Conservation (phyloP, 192 early-diverging fungal species). For the Coemansia sp. region DNA sequence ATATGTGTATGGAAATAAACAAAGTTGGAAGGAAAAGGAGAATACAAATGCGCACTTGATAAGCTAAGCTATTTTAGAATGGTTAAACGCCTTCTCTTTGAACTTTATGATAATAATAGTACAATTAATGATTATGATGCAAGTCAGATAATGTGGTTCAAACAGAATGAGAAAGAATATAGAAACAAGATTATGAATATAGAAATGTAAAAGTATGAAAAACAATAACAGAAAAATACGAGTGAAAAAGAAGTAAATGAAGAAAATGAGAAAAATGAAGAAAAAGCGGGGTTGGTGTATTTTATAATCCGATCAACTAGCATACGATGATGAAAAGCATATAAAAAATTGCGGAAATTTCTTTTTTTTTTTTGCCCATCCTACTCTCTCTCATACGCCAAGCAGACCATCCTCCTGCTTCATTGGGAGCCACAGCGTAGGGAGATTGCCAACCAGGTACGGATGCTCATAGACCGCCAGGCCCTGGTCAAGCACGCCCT, state of each 20-base stretch:
- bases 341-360: too few relatives aligned
- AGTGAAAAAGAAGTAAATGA: background rate
- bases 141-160: too few relatives aligned
- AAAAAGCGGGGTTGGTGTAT: background rate
- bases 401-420: background rate
- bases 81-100: background rate
- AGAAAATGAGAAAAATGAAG: background rate
- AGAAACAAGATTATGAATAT: too few relatives aligned
- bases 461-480: conserved; percentile 69
- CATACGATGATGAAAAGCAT: too few relatives aligned
- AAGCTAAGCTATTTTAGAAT: too few relatives aligned
- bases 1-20: too few relatives aligned
- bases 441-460: conserved; percentile 64
- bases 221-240: background rate
- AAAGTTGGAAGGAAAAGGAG: too few relatives aligned
- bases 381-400: too few relatives aligned
- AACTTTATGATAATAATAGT: background rate
- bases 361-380: background rate
- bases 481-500: conserved; percentile 72
- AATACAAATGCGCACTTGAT: too few relatives aligned
- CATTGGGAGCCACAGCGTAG: conserved; percentile 73
- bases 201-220: background rate
- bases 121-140: background rate
- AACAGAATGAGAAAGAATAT: too few relatives aligned
- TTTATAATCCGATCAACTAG: background rate